A percentile compares a stretch with the other conserved stretches of the same genome.
Conservation (phyloP, 345 rosid species). For the Corymbia maculata region DNA sequence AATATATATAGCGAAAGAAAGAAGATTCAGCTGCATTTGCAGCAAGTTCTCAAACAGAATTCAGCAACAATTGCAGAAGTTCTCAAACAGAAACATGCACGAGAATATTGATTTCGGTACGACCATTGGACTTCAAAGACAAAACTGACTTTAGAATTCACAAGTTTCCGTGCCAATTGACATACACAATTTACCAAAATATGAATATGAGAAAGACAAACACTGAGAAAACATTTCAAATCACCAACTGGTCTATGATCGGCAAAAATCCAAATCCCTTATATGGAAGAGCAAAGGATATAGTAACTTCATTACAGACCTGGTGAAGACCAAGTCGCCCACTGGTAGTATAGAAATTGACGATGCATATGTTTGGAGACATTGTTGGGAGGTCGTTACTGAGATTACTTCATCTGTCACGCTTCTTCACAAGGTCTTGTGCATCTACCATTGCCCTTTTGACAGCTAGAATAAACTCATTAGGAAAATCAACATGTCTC, state of each 20-base stretch:
- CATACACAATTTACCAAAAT: background rate
- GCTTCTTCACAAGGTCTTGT: conserved; percentile 11
- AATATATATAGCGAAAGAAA: background rate
- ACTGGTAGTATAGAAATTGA: conserved; percentile 35
- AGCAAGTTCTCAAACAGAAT: background rate
- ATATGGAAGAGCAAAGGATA: background rate
- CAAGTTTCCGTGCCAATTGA: background rate
- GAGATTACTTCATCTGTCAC: background rate
- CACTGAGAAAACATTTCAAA: background rate
- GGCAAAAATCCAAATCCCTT: background rate
- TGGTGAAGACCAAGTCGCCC: conserved; percentile 68
- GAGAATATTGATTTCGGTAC: background rate
- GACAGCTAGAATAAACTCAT: conserved; percentile 23
- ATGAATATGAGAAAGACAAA: background rate
- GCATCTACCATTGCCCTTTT: conserved; percentile 24
- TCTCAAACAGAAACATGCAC: background rate
- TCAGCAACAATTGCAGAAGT: background rate
- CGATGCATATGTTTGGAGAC: conserved; percentile 48
- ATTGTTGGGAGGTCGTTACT: conserved; percentile 39
- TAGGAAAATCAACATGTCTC: conserved; percentile 30
- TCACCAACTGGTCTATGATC: background rate
- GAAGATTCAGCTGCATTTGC: background rate
- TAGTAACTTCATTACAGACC: conserved; percentile 9
- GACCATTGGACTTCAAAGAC: background rate
- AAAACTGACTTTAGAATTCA: background rate